Conservation (phyloP, 179 eudicot species). For the Drosera spatulata region DNA sequence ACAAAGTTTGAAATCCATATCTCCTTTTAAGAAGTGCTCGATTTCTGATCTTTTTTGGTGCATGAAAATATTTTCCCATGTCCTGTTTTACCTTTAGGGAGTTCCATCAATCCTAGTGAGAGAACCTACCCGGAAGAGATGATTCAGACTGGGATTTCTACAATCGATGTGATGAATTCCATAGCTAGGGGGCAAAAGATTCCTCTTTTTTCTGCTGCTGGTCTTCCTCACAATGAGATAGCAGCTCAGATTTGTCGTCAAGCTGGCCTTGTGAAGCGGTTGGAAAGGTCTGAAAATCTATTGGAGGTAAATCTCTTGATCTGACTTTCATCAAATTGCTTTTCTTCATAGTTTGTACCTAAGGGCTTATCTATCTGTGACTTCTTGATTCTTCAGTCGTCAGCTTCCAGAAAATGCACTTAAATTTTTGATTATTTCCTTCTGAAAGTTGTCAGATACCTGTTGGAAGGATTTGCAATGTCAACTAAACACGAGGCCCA, state of each 20-base stretch:
- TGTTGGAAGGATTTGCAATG: too few species aligned
- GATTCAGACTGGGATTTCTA: slow-evolving; percentile 99
- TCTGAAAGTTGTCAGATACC: too few species aligned
- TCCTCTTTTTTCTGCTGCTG: slow-evolving; percentile 98
- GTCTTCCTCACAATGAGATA: slow-evolving; percentile 99
- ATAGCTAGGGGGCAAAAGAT: slow-evolving; percentile 99
- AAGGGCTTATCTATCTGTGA: neutral
- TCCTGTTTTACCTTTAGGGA: slow-evolving; percentile 30
- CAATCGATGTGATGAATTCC: slow-evolving; percentile 99
- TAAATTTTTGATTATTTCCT: too few species aligned
- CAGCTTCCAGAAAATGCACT: too few species aligned
- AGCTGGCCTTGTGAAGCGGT: slow-evolving; percentile 94
- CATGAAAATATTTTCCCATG: neutral
- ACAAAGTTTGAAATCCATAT: neutral
- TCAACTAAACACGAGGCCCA: too few species aligned
- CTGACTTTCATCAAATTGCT: neutral
- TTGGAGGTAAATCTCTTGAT: slow-evolving; percentile 49
- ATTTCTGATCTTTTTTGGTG: neutral
- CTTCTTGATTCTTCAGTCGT: too few species aligned
- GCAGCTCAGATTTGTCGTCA: slow-evolving; percentile 99
- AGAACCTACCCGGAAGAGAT: slow-evolving; percentile 99
- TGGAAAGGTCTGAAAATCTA: slow-evolving; percentile 80
- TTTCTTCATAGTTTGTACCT: too few species aligned
- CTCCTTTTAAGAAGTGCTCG: neutral
- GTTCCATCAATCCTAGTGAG: slow-evolving; percentile 99